Conservation (phyloP, 1,284 basidiomycete species). For the Marasmius oreades region DNA sequence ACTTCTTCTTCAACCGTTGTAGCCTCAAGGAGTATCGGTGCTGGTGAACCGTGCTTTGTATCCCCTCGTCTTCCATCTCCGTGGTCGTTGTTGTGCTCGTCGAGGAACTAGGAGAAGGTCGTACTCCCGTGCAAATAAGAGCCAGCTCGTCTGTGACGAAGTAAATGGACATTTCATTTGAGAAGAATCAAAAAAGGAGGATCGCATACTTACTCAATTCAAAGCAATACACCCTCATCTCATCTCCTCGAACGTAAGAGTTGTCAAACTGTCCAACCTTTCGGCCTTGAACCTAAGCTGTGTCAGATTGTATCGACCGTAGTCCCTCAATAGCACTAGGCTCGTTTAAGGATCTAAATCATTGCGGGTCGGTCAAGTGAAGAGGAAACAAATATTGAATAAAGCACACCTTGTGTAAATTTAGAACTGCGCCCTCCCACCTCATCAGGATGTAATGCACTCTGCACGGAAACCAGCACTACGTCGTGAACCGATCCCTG, state of each 20-base stretch:
- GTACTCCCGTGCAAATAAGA: slow-evolving; percentile 69
- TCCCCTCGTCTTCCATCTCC: slow-evolving; percentile 33
- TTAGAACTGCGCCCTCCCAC: slow-evolving; percentile 85
- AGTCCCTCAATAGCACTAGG: slow-evolving; percentile 85
- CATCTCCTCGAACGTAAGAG: slow-evolving; percentile 94
- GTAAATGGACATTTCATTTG: neutral
- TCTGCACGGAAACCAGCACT: slow-evolving; percentile 93
- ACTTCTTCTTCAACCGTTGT: neutral
- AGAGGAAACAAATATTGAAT: neutral
- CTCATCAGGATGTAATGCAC: slow-evolving; percentile 92
- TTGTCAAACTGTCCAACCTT: slow-evolving; percentile 69
- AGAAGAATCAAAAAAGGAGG: neutral
- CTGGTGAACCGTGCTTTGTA: slow-evolving; percentile 23
- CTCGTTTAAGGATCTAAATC: slow-evolving; percentile 88
- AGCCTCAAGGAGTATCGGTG: neutral
- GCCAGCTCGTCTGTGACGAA: slow-evolving; percentile 70
- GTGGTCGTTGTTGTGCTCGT: slow-evolving; percentile 23
- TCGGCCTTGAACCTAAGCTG: slow-evolving; percentile 91
- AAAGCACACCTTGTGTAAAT: slow-evolving; percentile 67
- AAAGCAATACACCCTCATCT: slow-evolving; percentile 96
- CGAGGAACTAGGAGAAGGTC: slow-evolving; percentile 26
- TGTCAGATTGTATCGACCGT: slow-evolving; percentile 91
- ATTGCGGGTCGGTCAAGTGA: neutral
- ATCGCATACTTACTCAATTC: slow-evolving; percentile 64
- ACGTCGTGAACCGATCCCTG: slow-evolving; percentile 76